Conservation (phyloP, 306 rosid species). For the Cyclanthera cordifolia region DNA sequence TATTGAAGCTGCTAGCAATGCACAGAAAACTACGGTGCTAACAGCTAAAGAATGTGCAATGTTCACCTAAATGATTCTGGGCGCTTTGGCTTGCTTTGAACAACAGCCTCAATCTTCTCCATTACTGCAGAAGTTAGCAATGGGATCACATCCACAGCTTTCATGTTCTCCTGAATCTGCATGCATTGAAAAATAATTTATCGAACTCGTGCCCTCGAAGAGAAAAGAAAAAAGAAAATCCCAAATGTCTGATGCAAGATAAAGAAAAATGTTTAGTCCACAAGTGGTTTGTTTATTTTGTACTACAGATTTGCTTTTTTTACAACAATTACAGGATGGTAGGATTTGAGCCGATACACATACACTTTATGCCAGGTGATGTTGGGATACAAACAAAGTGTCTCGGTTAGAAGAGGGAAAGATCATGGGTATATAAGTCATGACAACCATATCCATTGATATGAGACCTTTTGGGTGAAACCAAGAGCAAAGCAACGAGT, state of each 20-base stretch:
- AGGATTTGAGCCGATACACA: too few species aligned
- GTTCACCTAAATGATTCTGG: conserved; percentile 63
- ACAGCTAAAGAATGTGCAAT: not conserved
- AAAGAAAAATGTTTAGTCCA: not conserved
- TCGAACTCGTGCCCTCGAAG: not conserved
- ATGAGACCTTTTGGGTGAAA: too few species aligned
- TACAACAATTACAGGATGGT: too few species aligned
- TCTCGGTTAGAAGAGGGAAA: too few species aligned
- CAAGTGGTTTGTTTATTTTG: not conserved
- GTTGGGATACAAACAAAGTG: too few species aligned
- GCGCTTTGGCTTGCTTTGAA: conserved; percentile 92
- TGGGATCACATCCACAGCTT: conserved; percentile 73
- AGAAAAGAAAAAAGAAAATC: not conserved
- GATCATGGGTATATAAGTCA: too few species aligned
- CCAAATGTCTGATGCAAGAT: not conserved
- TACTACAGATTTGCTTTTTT: not conserved
- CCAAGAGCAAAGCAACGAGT: too few species aligned
- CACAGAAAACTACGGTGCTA: conserved; percentile 16
- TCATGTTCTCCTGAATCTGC: conserved; percentile 95
- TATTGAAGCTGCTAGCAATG: conserved; percentile 17
- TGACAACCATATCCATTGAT: too few species aligned
- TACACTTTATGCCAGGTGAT: too few species aligned
- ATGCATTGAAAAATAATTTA: not conserved
- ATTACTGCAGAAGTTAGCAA: conserved; percentile 73
- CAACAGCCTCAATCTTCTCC: conserved; percentile 83